Base-by-base conservation (phyloP, 2,329 filamentous ascomycete species). In the Fusarium burgessii region DNA sequence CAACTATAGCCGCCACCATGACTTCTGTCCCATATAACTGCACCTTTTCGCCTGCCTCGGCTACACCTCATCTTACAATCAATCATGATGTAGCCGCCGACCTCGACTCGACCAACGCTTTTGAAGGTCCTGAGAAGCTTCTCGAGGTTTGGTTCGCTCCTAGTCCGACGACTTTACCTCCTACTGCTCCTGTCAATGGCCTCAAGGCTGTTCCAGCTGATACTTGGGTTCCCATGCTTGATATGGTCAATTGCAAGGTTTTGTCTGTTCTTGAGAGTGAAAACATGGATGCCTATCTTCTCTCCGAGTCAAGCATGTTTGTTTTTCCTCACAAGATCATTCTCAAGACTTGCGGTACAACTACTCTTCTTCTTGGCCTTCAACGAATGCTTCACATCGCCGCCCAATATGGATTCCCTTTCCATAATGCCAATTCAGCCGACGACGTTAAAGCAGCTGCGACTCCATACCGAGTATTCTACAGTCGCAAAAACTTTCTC, bases 231-330 rank as follows among this genome's bases (percentile, higher is more conserved):
- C 91, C 91, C 64, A 98, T 99, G 96, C 89, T 99, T 65, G 96
- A 99, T 80, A 88, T 98, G 78, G 96, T 99, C 83, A 97, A 98
- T 81, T 99, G 96, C 90, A 96, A 99, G 85, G 94, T 99, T 59
- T 87, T 99, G 60, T 99, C 96, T 7, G 92, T 97, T 69, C 89
- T 99, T 71, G 91, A 95, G 79, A 97, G 95, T 27, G 94, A 97
- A 71, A 91, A 95, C 79, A 92, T 98, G 76, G 96, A 99, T 79
- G 95, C 96, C 72, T 99, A 99, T 80, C 90, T 99, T 10, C 88
- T 99, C 60, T 99, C 96, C 70, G 96, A 99, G 84, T 98, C 96
- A 42, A 98, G 96, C 92, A 97, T 99, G 95, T 99, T 99, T 80
- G 94, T 99, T 76, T 99, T 97, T 82, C 94, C 95, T n/a, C 96